Evolutionary conservation across 345 rosid genomes (phyloP).

Genomic region (Sonneratia caseolaris): DNA sequence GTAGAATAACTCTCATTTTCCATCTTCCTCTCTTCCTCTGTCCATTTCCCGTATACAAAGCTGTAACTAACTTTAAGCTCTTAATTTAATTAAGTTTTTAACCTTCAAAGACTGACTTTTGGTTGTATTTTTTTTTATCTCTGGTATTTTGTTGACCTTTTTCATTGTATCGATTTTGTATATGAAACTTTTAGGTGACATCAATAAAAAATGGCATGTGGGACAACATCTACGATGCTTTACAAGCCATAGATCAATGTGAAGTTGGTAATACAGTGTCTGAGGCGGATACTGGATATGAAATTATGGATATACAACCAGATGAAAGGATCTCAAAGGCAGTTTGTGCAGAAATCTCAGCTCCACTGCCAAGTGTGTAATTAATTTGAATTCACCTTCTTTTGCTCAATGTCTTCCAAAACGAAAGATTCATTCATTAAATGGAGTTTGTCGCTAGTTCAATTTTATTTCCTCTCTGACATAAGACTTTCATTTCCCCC

Average conservation of each 20-base stretch:
- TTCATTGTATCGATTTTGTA: conserved; percentile 14
- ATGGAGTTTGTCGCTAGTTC: background rate
- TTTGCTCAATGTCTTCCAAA: background rate
- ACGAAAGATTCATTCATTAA: background rate
- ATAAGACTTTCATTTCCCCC: background rate
- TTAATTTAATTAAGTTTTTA: background rate
- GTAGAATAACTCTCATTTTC: background rate
- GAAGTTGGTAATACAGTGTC: conserved; percentile 9
- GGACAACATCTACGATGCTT: conserved; percentile 75
- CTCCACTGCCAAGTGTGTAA: conserved; percentile 16
- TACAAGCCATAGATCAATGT: conserved; percentile 20
- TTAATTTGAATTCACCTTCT: background rate
- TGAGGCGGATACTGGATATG: conserved; percentile 14
- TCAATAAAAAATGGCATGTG: conserved; percentile 73
- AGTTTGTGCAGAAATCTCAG: conserved; percentile 3
- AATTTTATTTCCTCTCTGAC: background rate
- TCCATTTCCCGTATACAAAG: background rate
- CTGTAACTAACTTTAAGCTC: background rate
- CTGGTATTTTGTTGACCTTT: background rate
- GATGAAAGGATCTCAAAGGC: conserved; percentile 10
- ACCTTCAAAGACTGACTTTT: background rate
- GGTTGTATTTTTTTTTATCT: background rate
- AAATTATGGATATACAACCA: conserved; percentile 28
- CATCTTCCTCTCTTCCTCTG: background rate
- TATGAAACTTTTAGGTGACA: conserved; percentile 42